Base-by-base conservation (phyloP, 2,329 filamentous ascomycete species). In the Alternaria hordeiaustralica region DNA sequence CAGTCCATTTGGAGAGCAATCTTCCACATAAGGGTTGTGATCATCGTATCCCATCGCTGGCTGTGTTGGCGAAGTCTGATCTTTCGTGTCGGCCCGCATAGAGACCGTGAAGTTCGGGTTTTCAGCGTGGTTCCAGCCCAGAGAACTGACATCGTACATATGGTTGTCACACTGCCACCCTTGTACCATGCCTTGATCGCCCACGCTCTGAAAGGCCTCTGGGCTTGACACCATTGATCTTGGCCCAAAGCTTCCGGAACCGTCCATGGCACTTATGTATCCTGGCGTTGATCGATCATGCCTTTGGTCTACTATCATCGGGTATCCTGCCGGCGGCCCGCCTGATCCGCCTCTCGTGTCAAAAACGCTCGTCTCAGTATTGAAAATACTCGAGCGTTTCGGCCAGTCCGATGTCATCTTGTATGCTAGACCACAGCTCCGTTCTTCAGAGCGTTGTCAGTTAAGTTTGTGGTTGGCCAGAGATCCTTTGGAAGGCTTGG, bases 101-200 rank as follows among this genome's bases (percentile, higher is more conserved):
- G 6, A 5, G 1, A 30, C 3, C 18, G 4, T 21, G 18, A 0
- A 20, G 8, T 11, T 1, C n/a, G 12, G 4, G 1, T 13, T 3
- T 5, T 10, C 28, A 3, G 1, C 4, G 13, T 23, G 2, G 7
- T 33, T 20, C 49, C 49, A 23, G 2, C 6, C 47, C 28, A 4
- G 26, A 6, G 2, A 15, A 5, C 6, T 0, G 4, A 1, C 20
- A 6, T 13, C 13, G 20, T 5, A 21, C 2, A 25, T 25, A 25
- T 2, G 23, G 13, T 7, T 23, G 11, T 5, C 12, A 1, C 23
- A 25, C 5, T 25, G 23, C 23, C 23, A 7, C 4, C 23, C 23
- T 25, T 25, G 23, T 25, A 6, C 9, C 45, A 11, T 9, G 3
- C 9, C 5, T 26, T 47, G 45, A 12, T 5, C 4, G 5, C 18